Evolutionary conservation across 768 basidiomycete species (phyloP).

Genomic region (Suillus subluteus): DNA sequence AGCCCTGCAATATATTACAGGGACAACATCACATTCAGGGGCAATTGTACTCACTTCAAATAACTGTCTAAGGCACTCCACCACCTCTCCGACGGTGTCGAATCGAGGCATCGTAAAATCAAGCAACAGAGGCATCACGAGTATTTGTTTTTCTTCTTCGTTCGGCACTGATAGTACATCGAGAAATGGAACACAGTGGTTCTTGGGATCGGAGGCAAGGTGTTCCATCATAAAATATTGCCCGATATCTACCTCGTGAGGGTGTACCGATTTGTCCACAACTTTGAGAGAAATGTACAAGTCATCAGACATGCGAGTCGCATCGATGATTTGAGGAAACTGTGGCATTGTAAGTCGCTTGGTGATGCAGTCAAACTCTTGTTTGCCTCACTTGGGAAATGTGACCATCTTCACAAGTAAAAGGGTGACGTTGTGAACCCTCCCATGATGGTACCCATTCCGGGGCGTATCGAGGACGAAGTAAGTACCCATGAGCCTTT

Average conservation of each 20-base stretch:
- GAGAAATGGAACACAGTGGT: constrained; percentile 33
- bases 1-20: constrained; percentile 25
- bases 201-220: constrained; percentile 14
- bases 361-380: not conserved
- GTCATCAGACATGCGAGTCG: constrained; percentile 32
- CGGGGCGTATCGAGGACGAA: constrained; percentile 36
- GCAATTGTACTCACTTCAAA: constrained; percentile 28
- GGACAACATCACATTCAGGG: not conserved
- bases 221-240: constrained; percentile 23
- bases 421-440: not conserved
- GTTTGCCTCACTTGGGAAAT: not conserved
- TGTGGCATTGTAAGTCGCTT: not conserved
- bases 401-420: constrained; percentile 11
- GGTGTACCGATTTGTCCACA: constrained; percentile 15
- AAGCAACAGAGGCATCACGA: constrained; percentile 36
- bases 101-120: constrained; percentile 23
- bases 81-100: constrained; percentile 27
- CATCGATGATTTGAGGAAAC: constrained; percentile 27
- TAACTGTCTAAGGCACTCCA: constrained; percentile 33
- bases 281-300: constrained; percentile 34
- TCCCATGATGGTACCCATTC: constrained; percentile 41
- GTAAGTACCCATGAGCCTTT: constrained; percentile 31
- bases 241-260: constrained; percentile 28
- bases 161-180: constrained; percentile 19
- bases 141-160: constrained; percentile 18